These are phyloP conservation scores for Ceratobasidium papillatum DNA, from an alignment of 1,284 basidiomycete genomes.

Conservation along the genomic window DNA sequence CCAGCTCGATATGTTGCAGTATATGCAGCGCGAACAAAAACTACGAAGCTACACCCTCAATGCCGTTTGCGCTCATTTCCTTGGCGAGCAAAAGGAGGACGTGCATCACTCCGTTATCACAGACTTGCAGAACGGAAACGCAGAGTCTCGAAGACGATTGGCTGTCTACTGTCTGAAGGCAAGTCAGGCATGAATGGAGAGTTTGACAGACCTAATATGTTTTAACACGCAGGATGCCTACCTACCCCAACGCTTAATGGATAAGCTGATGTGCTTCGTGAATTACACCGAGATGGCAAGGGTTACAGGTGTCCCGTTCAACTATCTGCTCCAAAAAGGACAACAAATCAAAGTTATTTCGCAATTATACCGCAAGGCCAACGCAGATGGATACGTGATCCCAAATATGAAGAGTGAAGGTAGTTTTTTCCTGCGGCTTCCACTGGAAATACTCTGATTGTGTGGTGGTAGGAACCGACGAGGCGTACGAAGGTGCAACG, in stretches of 20 bases:
- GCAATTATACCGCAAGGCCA: constrained; percentile 89
- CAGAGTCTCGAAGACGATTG: constrained; percentile 86
- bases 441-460: background rate
- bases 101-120: constrained; percentile 98
- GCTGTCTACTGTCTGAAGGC: constrained; percentile 98
- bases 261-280: constrained; percentile 97
- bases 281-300: constrained; percentile 97
- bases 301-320: constrained; percentile 98
- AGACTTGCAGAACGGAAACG: constrained; percentile 92
- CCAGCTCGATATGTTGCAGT: constrained; percentile 92
- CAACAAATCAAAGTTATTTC: constrained; percentile 97
- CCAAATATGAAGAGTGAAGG: constrained; percentile 87
- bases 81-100: constrained; percentile 97
- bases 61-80: constrained; percentile 93
- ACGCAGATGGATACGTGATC: constrained; percentile 85
- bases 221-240: constrained; percentile 81
- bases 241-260: constrained; percentile 89
- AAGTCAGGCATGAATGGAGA: constrained; percentile 34
- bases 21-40: constrained; percentile 97
- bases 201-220: constrained; percentile 16
- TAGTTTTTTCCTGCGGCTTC: constrained; percentile 46
- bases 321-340: constrained; percentile 87
- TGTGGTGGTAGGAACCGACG: constrained; percentile 72
- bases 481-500: constrained; percentile 96
- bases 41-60: constrained; percentile 94